Conservation (phyloP, 164 flowering plant genomes). For the Protea cynaroides region DNA sequence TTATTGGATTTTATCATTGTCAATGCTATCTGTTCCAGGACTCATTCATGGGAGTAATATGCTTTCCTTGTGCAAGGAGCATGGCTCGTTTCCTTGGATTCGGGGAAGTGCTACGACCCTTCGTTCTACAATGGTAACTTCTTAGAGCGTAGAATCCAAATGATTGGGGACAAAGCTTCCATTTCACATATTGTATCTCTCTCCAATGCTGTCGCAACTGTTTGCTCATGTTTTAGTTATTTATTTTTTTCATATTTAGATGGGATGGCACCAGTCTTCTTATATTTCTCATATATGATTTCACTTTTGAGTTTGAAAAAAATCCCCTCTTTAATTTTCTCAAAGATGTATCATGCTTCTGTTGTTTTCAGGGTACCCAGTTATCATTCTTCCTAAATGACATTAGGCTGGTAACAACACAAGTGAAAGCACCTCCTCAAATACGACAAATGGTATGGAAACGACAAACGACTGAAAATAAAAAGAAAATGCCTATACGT, state of each 20-base stretch:
- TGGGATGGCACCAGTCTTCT: no score
- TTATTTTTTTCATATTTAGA: no score
- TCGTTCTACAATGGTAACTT: conserved; percentile 35
- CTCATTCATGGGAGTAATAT: conserved; percentile 16
- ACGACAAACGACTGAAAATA: no score
- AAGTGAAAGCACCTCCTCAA: conserved; percentile 56
- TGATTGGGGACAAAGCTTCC: background rate
- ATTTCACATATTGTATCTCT: background rate
- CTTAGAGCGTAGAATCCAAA: background rate
- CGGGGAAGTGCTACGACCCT: conserved; percentile 23
- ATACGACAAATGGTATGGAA: conserved; percentile 41
- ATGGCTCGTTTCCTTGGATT: conserved; percentile 23
- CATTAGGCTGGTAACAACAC: conserved; percentile 34
- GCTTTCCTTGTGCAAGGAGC: conserved; percentile 18
- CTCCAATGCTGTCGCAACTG: background rate
- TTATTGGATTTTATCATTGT: conserved; percentile 1
- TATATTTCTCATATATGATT: no score
- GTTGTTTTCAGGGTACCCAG: conserved; percentile 30
- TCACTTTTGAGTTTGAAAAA: no score
- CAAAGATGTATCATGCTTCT: background rate
- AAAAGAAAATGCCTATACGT: no score
- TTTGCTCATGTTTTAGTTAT: background rate
- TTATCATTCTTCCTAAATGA: conserved; percentile 17
- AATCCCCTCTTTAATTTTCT: no score
- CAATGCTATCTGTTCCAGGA: conserved; percentile 24